Evolutionary conservation across 768 basidiomycete species (phyloP), one percentile per base, ranked within the genome.

Genomic region (Butyriboletus loyo): DNA sequence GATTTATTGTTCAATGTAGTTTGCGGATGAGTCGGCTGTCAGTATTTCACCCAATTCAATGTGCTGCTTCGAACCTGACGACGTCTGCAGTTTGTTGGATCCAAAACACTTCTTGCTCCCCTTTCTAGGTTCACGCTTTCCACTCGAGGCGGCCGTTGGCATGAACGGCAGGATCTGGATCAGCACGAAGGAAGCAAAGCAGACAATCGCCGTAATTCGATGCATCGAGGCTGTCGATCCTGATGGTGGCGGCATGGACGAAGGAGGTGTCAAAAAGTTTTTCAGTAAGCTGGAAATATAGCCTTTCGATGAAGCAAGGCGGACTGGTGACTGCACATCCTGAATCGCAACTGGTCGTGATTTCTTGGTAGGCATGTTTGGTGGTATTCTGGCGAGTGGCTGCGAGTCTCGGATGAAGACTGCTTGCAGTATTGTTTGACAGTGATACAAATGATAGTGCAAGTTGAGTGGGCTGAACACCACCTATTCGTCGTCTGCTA

Each of bases 81-180:
- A 42, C 34, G 42, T 49, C 17, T 42, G 9, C 59, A 95, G 93
- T 49, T 73, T 97, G 28, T 75, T 98, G 30, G 85, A 90, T 65
- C 82, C 88, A 19, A 83, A 81, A 46, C 85, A 93, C 68, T 94
- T 92, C 64, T 74, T 97, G 10, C 76, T 99, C 5, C 86, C 89
- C 6, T 67, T 88, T 2, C 78, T 97, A 22, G 93, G 94, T 6
- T 77, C 83, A 10, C 79, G 79, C 35, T 92, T 96, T 63, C 90
- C 92, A 8, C 78, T 97, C 42, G 95, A 98, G 62, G 82, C 77
- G 2, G 95, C 93, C 2, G 83, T 93, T 2, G 97, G 97, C 1
- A 75, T 89, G 68, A 99, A 99, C 65, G 96, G 95, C 2, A 82
- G 89, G 38, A 83, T 97, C 17, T 98, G 96, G 96, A 70, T 98